Percentiles rank a stretch among this genome's conserved stretches.
Conservation (phyloP, 495 filamentous ascomycete species). For the Pyronema domesticum region DNA sequence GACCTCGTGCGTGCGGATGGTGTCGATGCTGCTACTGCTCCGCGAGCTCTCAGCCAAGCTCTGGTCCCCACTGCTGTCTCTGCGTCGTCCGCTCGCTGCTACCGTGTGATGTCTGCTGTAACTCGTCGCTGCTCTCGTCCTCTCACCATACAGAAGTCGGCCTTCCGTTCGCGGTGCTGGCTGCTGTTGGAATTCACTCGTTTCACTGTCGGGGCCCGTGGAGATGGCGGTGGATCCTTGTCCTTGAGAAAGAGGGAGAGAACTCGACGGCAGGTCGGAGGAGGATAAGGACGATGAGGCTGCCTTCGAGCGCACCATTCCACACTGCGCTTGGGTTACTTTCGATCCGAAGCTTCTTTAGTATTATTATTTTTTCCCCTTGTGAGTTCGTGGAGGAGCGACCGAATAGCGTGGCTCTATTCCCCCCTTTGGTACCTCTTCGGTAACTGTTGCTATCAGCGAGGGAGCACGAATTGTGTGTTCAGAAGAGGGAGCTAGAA, state of each 20-base stretch:
- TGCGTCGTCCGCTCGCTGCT: background rate
- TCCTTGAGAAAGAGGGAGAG: slow-evolving; percentile 10
- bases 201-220: background rate
- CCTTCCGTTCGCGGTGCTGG: slow-evolving; percentile 4
- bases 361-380: slow-evolving; percentile 10
- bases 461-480: background rate
- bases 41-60: slow-evolving; percentile 12
- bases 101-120: background rate
- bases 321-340: slow-evolving; percentile 11
- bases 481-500: background rate
- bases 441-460: slow-evolving; percentile 1
- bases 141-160: background rate
- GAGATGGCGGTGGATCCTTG: slow-evolving; percentile 12
- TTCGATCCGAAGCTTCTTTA: slow-evolving; percentile 20
- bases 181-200: slow-evolving; percentile 15
- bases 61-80: background rate
- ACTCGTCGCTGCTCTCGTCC: background rate
- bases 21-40: slow-evolving; percentile 7
- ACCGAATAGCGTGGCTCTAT: slow-evolving; percentile 2
- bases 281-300: slow-evolving; percentile 16
- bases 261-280: slow-evolving; percentile 7
- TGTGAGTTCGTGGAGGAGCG: slow-evolving; percentile 1
- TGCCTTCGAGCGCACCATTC: slow-evolving; percentile 24
- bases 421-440: background rate
- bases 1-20: slow-evolving; percentile 5